Evolutionary conservation across 2,329 filamentous ascomycete genomes (phyloP).

Genomic region (Chrysosporium keratinophilum): DNA sequence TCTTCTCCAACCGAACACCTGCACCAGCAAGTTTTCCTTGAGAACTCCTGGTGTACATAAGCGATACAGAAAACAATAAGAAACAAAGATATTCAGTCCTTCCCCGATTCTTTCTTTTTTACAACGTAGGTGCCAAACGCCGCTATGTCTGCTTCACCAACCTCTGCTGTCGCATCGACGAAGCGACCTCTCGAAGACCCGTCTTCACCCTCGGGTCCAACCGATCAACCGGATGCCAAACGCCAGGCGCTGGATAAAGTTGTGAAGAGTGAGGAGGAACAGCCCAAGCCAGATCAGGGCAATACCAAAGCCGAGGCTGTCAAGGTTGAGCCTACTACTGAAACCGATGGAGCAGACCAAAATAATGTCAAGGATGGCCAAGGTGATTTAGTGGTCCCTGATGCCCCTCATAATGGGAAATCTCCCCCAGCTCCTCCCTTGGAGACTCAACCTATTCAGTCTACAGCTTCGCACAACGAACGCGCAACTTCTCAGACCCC

Average conservation of each 20-base stretch:
- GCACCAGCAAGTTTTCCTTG: slow-evolving; percentile 90
- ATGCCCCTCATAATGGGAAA: slow-evolving; percentile 51
- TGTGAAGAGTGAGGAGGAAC: slow-evolving; percentile 52
- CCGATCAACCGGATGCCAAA: slow-evolving; percentile 93
- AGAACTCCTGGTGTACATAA: slow-evolving; percentile 80
- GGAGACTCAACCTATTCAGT: slow-evolving; percentile 51
- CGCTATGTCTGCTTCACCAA: slow-evolving; percentile 61
- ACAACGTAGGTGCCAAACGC: slow-evolving; percentile 33
- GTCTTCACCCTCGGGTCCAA: slow-evolving; percentile 82
- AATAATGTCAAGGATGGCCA: slow-evolving; percentile 50
- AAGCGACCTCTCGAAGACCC: slow-evolving; percentile 97
- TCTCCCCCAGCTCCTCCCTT: slow-evolving; percentile 30
- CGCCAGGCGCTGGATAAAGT: slow-evolving; percentile 91
- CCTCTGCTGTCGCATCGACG: slow-evolving; percentile 39
- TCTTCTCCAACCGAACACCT: slow-evolving; percentile 31
- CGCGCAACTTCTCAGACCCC: slow-evolving; percentile 34
- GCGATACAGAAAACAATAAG: slow-evolving; percentile 43
- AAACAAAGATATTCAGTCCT: slow-evolving; percentile 35
- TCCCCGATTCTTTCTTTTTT: slow-evolving; percentile 28
- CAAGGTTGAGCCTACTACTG: slow-evolving; percentile 35
- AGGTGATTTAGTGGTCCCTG: slow-evolving; percentile 58
- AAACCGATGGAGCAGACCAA: slow-evolving; percentile 24
- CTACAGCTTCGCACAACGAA: slow-evolving; percentile 46
- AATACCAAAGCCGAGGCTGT: slow-evolving; percentile 30
- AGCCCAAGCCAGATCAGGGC: slow-evolving; percentile 29